Evolutionary conservation across 148 eudicot genomes (phyloP).

Genomic region (Diospyros kaki): DNA sequence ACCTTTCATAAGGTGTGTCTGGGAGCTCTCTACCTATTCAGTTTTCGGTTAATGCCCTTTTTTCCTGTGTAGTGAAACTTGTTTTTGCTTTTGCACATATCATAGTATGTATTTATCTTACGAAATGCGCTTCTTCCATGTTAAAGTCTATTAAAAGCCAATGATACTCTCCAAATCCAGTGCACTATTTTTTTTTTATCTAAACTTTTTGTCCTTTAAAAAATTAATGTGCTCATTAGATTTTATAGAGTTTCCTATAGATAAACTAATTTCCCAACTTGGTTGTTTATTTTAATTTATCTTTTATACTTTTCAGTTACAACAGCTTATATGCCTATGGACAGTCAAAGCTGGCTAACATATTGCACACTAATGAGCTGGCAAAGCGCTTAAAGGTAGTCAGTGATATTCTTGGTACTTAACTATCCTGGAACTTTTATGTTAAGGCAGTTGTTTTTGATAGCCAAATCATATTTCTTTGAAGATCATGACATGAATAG

Average conservation of each 20-base stretch:
- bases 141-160: neutral
- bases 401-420: neutral
- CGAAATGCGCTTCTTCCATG: neutral
- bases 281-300: neutral
- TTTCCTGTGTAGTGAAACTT: neutral
- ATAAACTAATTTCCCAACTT: neutral
- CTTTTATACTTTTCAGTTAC: conserved; percentile 45
- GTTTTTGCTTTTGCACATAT: too few species aligned
- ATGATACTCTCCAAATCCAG: neutral
- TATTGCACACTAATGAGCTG: conserved; percentile 77
- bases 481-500: neutral
- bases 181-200: too few species aligned
- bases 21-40: neutral
- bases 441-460: neutral
- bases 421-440: neutral
- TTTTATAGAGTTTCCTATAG: neutral
- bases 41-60: neutral
- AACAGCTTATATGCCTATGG: conserved; percentile 62
- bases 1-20: neutral
- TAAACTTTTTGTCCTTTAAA: neutral
- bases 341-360: conserved; percentile 84
- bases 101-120: too few species aligned
- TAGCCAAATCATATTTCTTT: neutral
- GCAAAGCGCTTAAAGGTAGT: conserved; percentile 64
- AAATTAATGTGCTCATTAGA: neutral